Percentiles rank a stretch among this genome's conserved stretches.
phyloP scores from a whole-genome alignment of 257 asterid species.

The Lycium ferocissimum region DNA sequence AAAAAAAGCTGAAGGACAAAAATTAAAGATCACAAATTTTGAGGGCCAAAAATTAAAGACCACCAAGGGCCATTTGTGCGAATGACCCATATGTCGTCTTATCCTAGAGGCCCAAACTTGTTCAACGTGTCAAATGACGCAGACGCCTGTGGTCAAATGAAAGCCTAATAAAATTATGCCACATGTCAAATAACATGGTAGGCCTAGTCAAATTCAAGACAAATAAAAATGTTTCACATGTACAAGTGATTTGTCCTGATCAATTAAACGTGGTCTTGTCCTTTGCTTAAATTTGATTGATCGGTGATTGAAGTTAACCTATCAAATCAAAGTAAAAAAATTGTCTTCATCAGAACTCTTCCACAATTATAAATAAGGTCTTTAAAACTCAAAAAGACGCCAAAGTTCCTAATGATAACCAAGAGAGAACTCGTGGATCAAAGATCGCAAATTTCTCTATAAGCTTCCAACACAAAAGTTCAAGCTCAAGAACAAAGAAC shows the following conservation, averaged over 20 bases:
- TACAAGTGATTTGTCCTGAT: background rate
- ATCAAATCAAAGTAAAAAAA: background rate
- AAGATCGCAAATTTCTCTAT: background rate
- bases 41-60: too few species aligned
- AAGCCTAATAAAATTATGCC: background rate
- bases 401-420: background rate
- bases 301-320: background rate
- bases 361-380: background rate
- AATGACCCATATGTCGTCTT: background rate
- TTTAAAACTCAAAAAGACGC: background rate
- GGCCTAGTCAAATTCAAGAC: background rate
- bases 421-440: background rate
- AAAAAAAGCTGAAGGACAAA: too few species aligned
- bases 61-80: too few species aligned
- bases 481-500: background rate
- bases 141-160: background rate
- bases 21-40: too few species aligned
- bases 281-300: background rate
- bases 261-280: background rate
- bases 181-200: background rate
- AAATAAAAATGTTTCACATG: background rate
- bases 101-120: background rate
- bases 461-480: background rate
- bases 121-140: background rate
- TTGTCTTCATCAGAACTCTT: background rate